Evolutionary conservation across 306 rosid species (phyloP).

Genomic region (Sicyos baderoa): DNA sequence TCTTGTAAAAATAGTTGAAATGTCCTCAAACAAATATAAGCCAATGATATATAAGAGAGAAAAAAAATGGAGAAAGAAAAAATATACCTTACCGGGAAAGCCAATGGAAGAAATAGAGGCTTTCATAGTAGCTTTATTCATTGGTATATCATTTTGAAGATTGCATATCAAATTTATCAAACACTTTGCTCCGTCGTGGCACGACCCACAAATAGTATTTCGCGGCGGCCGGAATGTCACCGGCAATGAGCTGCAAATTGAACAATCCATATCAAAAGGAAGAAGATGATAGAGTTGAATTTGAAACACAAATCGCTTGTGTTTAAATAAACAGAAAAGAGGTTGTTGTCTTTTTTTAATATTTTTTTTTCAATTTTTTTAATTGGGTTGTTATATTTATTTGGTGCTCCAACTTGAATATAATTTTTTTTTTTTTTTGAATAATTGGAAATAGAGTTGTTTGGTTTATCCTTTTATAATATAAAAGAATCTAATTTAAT

Average conservation of each 20-base stretch:
- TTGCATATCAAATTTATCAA: conserved; percentile 41
- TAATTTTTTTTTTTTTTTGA: neutral
- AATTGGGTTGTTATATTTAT: neutral
- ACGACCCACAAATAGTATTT: conserved; percentile 62
- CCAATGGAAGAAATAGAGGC: neutral
- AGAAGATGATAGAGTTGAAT: neutral
- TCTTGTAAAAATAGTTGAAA: too few species aligned
- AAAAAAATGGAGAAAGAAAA: too few species aligned
- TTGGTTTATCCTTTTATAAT: conserved; percentile 8
- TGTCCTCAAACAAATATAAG: too few species aligned
- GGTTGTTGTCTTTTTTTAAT: neutral
- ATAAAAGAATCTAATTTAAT: conserved; percentile 10
- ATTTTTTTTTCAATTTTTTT: neutral
- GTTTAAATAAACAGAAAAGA: neutral
- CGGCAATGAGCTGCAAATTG: conserved; percentile 66
- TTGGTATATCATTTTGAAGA: conserved; percentile 33
- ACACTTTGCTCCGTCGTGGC: conserved; percentile 70
- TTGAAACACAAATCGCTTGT: neutral
- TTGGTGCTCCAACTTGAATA: conserved; percentile 3
- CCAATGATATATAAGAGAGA: too few species aligned
- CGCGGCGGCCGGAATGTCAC: conserved; percentile 69
- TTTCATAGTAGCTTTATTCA: neutral
- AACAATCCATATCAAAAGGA: conserved; percentile 53
- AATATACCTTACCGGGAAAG: conserved; percentile 60
- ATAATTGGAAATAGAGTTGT: neutral